Percentiles rank a stretch among this genome's conserved stretches.
Evolutionary conservation across 1,284 basidiomycete genomes (phyloP).

Genomic region (Trichosporon asahii): DNA sequence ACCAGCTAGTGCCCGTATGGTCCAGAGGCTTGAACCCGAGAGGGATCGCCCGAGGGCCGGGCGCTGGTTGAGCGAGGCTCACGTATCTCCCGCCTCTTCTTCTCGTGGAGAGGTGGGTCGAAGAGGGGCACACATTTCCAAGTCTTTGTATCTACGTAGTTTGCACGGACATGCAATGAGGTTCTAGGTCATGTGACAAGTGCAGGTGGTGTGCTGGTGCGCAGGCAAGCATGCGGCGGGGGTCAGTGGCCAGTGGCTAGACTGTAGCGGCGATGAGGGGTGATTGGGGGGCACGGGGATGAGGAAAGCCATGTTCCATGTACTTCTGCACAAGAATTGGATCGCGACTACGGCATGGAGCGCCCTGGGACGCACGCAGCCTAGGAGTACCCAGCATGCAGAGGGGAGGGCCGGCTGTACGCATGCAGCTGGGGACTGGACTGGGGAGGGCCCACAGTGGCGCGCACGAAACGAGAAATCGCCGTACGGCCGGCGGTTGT

Average conservation of each 20-base stretch:
- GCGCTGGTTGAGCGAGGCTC: conserved; percentile 29
- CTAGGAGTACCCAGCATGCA: background rate
- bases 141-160: background rate
- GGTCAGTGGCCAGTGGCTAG: background rate
- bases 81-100: conserved; percentile 51
- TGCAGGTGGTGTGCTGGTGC: background rate
- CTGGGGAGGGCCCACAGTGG: background rate
- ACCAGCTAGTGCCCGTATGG: background rate
- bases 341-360: background rate
- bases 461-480: background rate
- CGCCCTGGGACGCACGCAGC: background rate
- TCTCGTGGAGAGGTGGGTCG: conserved; percentile 48
- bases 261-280: background rate
- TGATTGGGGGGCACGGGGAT: background rate
- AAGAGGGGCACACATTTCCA: conserved; percentile 46
- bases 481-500: background rate
- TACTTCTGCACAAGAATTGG: background rate
- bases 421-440: background rate
- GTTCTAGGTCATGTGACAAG: background rate
- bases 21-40: conserved; percentile 12
- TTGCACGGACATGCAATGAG: background rate
- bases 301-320: background rate
- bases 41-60: conserved; percentile 14
- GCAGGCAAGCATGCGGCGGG: background rate
- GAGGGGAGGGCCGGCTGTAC: background rate